Evolutionary conservation across 2,329 filamentous ascomycete species (phyloP), one percentile per base, ranked within the genome.

Genomic region (Exophiala calicioides): DNA sequence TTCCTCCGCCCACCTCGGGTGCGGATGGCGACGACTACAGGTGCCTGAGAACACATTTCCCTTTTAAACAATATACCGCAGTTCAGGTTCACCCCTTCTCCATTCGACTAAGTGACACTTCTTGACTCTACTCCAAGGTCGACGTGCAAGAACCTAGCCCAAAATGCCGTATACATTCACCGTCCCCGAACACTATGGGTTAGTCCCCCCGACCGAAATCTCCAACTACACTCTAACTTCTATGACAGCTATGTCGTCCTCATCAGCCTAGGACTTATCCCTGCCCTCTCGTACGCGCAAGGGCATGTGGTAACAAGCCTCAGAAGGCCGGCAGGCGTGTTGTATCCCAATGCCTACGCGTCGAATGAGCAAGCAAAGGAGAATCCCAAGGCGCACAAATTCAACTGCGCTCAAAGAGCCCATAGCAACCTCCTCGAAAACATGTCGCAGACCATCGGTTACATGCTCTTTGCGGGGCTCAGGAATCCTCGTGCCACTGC

Each of bases 361-460:
- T 76, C 76, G 16, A 64, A 70, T 37, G 72, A 77, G 50, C 74
- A 81, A 62, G 70, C 78, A 62, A 71, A 71, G 56, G 58, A 65
- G 60, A 67, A 73, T 67, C 67, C 65, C 50, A 66, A 64, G 36
- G 71, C 72, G 21, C 64, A 75, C 47, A 60, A 70, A 45, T 76
- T 75, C 65, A 75, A 76, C 61, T 74, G 72, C 66, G 77, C 77
- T 18, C 77, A 80, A 58, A 70, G 78, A 55, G 73, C 76, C 13
- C 78, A 81, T 68, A 69, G 70, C 60, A 82, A 84, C 65, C 81
- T 75, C 65, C 65, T 77, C 56, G 81, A 84, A 67, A 80, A 81
- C 63, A 71, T 77, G 52, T 59, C 73, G 2, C 70, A 73, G 44
- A 72, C 74, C 3, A 70, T 80, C 34, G 66, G 74, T 19, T 70